Evolutionary conservation across 371 early-diverging fungal genomes (phyloP), one percentile per base, ranked within the genome.

Genomic region (Nematocida sp.): DNA sequence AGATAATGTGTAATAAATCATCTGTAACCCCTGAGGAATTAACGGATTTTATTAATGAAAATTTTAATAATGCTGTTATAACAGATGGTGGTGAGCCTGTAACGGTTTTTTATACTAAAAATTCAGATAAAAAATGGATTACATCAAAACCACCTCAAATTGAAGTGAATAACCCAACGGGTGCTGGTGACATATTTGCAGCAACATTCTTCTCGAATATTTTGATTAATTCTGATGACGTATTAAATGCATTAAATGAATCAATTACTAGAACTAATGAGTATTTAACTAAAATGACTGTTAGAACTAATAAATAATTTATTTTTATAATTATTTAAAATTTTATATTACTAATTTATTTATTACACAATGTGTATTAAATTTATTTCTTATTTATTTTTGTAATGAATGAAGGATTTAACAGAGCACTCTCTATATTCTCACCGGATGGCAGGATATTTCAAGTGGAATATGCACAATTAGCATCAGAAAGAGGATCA

Each of bases 381-480:
- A 46, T 75, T 23, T 67, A 13, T 78, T 61, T 25, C n/a, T 4
- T 78, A n/a, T 78, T 57, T 78, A 57, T 69, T 66, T 78, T 70
- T 56, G 23, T n/a, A 11, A 82, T 82, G 82, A 45, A 9, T 42
- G 64, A 42, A 64, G 64, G 40, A 27, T 88, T 85, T 83, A 86
- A 87, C 61, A 73, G 80, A 71, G 95, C 95, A 66, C 90, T 96
- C 81, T 97, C 97, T 61, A 93, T 97, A 78, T 99, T 99, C 87
- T 96, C 96, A 45, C 98, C 99, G 57, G 98, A 99, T 88, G 99
- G 99, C 67, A 95, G 97, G 88, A 89, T 99, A 74, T 95, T 97
- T 88, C 99, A 98, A 90, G 98, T 99, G 73, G 98, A 99, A 89
- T 97, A 98, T 88, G 99, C 99, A 62, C 92, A 95, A 78, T 95